phyloP scores from a whole-genome alignment of 2,329 filamentous ascomycete species.

The Dothiorella sarmentorum region DNA sequence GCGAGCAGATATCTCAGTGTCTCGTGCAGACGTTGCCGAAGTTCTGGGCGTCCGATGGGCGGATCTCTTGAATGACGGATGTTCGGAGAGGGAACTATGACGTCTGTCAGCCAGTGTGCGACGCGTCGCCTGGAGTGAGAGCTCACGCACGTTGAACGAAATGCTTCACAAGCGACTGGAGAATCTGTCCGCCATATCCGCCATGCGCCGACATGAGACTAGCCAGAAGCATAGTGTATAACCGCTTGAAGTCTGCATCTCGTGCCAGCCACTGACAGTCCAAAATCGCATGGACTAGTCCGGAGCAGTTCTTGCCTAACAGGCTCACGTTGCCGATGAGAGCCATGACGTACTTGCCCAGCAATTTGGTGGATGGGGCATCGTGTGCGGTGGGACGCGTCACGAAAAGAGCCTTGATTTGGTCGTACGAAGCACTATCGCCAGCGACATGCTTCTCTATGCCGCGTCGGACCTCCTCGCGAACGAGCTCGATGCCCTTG shows the following conservation, averaged over 20 bases:
- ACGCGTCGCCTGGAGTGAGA: neutral
- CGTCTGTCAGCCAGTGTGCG: slow-evolving; percentile 33
- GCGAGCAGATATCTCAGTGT: slow-evolving; percentile 72
- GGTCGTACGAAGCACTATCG: slow-evolving; percentile 56
- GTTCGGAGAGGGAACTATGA: slow-evolving; percentile 50
- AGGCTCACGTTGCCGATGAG: slow-evolving; percentile 54
- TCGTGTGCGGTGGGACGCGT: slow-evolving; percentile 47
- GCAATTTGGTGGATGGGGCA: slow-evolving; percentile 49
- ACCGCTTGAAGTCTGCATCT: slow-evolving; percentile 56
- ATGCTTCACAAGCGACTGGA: slow-evolving; percentile 77
- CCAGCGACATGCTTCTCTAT: slow-evolving; percentile 51
- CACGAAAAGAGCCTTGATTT: slow-evolving; percentile 52
- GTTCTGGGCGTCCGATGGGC: slow-evolving; percentile 59
- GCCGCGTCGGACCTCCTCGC: slow-evolving; percentile 59
- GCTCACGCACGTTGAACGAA: slow-evolving; percentile 57
- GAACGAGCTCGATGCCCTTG: slow-evolving; percentile 56
- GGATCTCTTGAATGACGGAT: slow-evolving; percentile 54
- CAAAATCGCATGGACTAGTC: slow-evolving; percentile 57
- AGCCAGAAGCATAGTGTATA: slow-evolving; percentile 56
- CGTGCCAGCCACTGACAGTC: slow-evolving; percentile 60
- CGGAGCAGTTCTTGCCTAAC: slow-evolving; percentile 55
- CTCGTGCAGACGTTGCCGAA: slow-evolving; percentile 72
- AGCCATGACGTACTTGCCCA: slow-evolving; percentile 59
- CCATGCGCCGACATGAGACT: slow-evolving; percentile 78
- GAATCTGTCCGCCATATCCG: slow-evolving; percentile 68